Percentiles rank a stretch among this genome's conserved stretches.
phyloP scores from a whole-genome alignment of 129 eudicot species.

The Centaurea solstitialis region DNA sequence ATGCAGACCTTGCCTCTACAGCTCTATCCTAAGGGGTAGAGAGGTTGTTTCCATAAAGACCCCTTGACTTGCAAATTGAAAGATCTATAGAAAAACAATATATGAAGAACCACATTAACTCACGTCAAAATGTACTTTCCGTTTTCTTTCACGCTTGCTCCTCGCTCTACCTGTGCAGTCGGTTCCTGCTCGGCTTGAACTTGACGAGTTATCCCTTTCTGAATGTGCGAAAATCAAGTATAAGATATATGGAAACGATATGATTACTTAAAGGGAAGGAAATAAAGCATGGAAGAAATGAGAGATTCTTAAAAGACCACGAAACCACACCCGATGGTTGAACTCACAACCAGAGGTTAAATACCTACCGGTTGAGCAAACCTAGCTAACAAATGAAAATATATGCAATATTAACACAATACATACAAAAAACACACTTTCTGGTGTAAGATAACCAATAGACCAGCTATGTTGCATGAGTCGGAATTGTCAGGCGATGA shows the following conservation, averaged over 20 bases:
- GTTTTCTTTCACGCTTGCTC: slow-evolving; percentile 51
- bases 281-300: neutral
- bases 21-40: too few species aligned
- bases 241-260: slow-evolving; percentile 12
- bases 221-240: slow-evolving; percentile 10
- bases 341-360: too few species aligned
- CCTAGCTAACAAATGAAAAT: too few species aligned
- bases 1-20: neutral
- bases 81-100: neutral
- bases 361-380: too few species aligned
- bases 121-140: slow-evolving; percentile 61
- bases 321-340: too few species aligned
- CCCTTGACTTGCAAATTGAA: neutral
- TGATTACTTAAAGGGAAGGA: neutral
- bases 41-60: too few species aligned
- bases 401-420: too few species aligned
- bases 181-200: slow-evolving; percentile 38
- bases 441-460: too few species aligned
- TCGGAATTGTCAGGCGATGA: too few species aligned
- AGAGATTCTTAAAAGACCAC: too few species aligned
- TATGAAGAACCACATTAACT: slow-evolving; percentile 26
- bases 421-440: too few species aligned
- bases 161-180: slow-evolving; percentile 35
- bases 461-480: too few species aligned
- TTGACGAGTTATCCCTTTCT: slow-evolving; percentile 42